Percentiles rank a stretch among this genome's conserved stretches.
These are phyloP conservation scores for Nicotiana noctiflora DNA, from an alignment of 257 asterid species.

Conservation along the genomic window DNA sequence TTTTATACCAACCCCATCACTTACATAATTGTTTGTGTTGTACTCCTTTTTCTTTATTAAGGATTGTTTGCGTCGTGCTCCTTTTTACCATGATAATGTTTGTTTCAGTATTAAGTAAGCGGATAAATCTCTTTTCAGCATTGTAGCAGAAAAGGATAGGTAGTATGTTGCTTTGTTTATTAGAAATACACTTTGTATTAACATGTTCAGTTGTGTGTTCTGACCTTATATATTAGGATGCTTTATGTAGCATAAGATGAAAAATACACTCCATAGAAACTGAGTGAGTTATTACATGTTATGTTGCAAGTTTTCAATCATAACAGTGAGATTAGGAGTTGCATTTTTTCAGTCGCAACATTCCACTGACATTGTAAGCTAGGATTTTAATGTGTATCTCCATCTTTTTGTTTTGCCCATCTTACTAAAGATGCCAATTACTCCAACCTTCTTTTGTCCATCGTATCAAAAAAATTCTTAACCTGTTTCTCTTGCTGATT, in stretches of 20 bases:
- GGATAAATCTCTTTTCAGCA: not conserved
- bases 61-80: not conserved
- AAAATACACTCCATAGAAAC: not conserved
- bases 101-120: not conserved
- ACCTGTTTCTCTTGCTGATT: slow-evolving; percentile 9
- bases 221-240: not conserved
- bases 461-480: not conserved
- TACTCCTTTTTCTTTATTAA: not conserved
- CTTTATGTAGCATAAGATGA: not conserved
- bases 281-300: not conserved
- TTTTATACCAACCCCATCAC: not conserved
- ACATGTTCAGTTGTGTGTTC: not conserved
- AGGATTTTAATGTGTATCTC: not conserved
- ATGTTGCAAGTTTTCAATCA: not conserved
- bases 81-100: not conserved
- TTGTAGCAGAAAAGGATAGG: not conserved
- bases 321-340: not conserved
- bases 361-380: not conserved
- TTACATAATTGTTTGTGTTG: not conserved
- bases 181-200: not conserved
- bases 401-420: not conserved
- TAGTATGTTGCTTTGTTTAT: not conserved
- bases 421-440: not conserved
- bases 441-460: not conserved
- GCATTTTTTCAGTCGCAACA: not conserved